These are phyloP conservation scores for Aureobasidium zeae DNA, from an alignment of 2,329 filamentous ascomycete species.

Conservation along the genomic window DNA sequence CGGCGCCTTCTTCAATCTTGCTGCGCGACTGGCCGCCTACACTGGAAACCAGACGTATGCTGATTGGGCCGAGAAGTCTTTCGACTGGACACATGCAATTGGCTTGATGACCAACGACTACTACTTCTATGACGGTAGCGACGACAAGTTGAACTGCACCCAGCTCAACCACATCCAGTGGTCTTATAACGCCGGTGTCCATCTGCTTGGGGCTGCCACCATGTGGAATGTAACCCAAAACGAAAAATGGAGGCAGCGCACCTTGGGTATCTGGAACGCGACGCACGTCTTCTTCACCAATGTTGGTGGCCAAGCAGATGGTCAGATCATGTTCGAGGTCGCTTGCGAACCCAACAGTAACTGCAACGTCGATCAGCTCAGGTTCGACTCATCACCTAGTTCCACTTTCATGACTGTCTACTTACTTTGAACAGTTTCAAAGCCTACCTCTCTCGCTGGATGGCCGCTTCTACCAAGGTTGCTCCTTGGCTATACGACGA, in stretches of 20 bases:
- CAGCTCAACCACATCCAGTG: constrained; percentile 39
- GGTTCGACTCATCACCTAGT: not conserved
- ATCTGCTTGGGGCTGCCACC: constrained; percentile 38
- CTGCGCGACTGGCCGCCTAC: constrained; percentile 33
- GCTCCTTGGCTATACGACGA: constrained; percentile 46
- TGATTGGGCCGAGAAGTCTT: constrained; percentile 50
- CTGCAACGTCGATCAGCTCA: constrained; percentile 38
- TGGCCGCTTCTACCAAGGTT: constrained; percentile 48
- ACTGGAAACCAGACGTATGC: constrained; percentile 45
- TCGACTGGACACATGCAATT: constrained; percentile 33
- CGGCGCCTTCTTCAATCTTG: constrained; percentile 43
- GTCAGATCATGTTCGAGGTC: constrained; percentile 37
- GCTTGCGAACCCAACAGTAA: constrained; percentile 33
- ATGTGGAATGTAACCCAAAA: constrained; percentile 34
- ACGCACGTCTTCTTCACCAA: constrained; percentile 33
- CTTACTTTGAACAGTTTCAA: constrained; percentile 25
- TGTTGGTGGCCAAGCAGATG: constrained; percentile 15
- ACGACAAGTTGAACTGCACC: constrained; percentile 37
- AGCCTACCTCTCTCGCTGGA: constrained; percentile 39
- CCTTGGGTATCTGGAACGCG: constrained; percentile 22
- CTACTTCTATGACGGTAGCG: constrained; percentile 40
- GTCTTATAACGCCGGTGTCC: constrained; percentile 36
- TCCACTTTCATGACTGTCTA: not conserved
- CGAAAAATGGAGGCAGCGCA: constrained; percentile 23
- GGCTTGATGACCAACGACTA: constrained; percentile 48